phyloP scores from a whole-genome alignment of 2,329 filamentous ascomycete species.

The Cladophialophora yegresii region DNA sequence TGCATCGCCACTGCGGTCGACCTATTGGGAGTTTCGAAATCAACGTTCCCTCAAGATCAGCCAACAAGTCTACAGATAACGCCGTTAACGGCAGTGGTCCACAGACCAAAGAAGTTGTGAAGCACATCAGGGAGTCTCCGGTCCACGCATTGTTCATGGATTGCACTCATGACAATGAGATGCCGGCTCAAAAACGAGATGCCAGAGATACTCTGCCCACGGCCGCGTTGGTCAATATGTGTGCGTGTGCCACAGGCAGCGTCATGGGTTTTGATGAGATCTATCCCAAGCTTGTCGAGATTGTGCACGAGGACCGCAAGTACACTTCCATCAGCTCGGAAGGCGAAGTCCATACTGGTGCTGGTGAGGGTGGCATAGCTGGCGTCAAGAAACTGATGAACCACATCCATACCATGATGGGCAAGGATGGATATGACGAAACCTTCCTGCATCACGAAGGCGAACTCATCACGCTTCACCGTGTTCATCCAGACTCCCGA shows the following conservation, averaged over 20 bases:
- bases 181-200: constrained; percentile 90
- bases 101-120: constrained; percentile 63
- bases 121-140: constrained; percentile 79
- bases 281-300: constrained; percentile 87
- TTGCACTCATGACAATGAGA: constrained; percentile 98
- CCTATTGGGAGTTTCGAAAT: constrained; percentile 97
- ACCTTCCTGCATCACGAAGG: constrained; percentile 96
- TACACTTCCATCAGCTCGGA: constrained; percentile 78
- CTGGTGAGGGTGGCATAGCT: constrained; percentile 80
- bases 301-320: constrained; percentile 82
- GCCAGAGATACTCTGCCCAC: constrained; percentile 92
- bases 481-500: constrained; percentile 86
- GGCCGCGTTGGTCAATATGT: constrained; percentile 93
- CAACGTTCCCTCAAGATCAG: constrained; percentile 55
- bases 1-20: constrained; percentile 88
- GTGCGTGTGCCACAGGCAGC: constrained; percentile 87
- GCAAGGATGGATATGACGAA: constrained; percentile 89
- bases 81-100: constrained; percentile 37
- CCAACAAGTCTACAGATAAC: constrained; percentile 36
- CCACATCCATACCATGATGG: constrained; percentile 93
- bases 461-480: constrained; percentile 93
- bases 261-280: constrained; percentile 98
- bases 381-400: constrained; percentile 91
- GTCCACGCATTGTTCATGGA: constrained; percentile 98
- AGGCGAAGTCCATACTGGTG: constrained; percentile 62